Conservation (phyloP, 192 early-diverging fungal species). For the Cetraspora pellucida region DNA sequence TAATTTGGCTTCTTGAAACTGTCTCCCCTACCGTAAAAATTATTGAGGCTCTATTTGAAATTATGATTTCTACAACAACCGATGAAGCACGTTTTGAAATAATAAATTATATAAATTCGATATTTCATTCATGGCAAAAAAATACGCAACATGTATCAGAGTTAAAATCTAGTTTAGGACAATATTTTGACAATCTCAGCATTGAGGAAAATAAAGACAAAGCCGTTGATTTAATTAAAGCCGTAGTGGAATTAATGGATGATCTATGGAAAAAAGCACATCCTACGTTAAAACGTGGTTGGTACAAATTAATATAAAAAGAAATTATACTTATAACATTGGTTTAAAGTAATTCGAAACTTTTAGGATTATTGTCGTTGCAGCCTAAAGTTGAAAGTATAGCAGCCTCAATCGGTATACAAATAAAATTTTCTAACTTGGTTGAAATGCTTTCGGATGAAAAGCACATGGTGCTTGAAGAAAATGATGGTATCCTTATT, state of each 20-base stretch:
- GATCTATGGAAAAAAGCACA: not conserved
- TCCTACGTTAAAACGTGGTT: not conserved
- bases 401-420: not conserved
- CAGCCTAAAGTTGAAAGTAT: not conserved
- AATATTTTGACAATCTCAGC: too few species aligned
- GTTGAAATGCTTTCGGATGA: not conserved
- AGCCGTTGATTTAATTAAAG: not conserved
- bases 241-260: not conserved
- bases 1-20: slow-evolving; percentile 8
- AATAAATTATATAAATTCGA: not conserved
- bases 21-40: not conserved
- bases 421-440: not conserved
- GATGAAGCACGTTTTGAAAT: not conserved
- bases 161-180: too few species aligned
- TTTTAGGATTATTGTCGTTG: not conserved
- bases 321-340: not conserved
- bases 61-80: not conserved
- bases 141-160: too few species aligned
- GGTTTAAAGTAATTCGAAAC: not conserved
- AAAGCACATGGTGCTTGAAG: not conserved
- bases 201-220: not conserved
- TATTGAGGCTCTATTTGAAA: not conserved
- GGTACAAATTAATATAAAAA: not conserved
- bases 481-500: not conserved
- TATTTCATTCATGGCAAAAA: not conserved